Conservation (phyloP, 2,329 filamentous ascomycete genomes). For the Fusarium bulbicola region DNA sequence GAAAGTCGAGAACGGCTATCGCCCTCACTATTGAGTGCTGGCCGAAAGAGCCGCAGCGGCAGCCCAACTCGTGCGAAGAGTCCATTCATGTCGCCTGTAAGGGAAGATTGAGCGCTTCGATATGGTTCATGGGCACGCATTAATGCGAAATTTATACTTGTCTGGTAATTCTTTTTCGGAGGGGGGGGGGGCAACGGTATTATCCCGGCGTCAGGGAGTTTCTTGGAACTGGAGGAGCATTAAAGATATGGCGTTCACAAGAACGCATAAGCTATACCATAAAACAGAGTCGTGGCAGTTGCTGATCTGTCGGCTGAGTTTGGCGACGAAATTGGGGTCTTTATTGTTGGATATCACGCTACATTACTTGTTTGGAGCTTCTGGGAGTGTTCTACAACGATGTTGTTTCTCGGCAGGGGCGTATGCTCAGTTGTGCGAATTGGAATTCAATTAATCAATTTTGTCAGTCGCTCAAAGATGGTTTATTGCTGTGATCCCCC, state of each 20-base stretch:
- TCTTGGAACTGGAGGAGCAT: not conserved
- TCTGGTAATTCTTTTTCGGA: not conserved
- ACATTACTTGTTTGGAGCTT: not conserved
- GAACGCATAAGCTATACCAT: conserved; percentile 15
- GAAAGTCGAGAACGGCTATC: conserved; percentile 85
- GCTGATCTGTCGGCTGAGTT: not conserved
- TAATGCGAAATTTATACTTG: not conserved
- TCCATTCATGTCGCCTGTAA: conserved; percentile 61
- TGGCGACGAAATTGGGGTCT: not conserved
- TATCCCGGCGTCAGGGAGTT: conserved; percentile 21
- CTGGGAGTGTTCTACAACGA: not conserved
- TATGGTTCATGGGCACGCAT: not conserved
- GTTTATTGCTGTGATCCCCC: not conserved
- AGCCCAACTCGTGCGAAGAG: conserved; percentile 70
- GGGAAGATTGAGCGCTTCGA: conserved; percentile 49
- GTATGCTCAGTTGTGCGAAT: not conserved
- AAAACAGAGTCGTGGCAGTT: conserved; percentile 17
- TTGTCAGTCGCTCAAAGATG: conserved; percentile 14
- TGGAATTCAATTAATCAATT: not conserved
- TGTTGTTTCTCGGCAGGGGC: not conserved
- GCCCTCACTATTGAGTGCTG: conserved; percentile 63
- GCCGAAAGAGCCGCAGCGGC: conserved; percentile 64
- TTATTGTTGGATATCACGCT: conserved; percentile 11
- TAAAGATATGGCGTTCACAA: conserved; percentile 20
- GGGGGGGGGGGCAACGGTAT: not conserved